A percentile compares a stretch with the other conserved stretches of the same genome.
phyloP scores from a whole-genome alignment of 2,329 filamentous ascomycete genomes.

The Fusarium neocosmosporiellum region DNA sequence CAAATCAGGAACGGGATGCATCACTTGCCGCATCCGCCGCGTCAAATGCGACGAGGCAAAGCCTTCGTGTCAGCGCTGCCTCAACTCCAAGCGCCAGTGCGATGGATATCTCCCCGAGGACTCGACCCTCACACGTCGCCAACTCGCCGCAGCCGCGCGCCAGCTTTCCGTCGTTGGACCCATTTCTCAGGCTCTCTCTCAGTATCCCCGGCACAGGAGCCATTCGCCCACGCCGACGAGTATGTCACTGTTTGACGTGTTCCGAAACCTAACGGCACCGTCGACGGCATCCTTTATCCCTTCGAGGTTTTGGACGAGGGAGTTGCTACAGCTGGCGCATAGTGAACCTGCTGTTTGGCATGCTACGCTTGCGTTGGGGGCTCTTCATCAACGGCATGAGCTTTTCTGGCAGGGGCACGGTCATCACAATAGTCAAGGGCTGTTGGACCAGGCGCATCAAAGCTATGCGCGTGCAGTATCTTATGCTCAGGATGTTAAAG shows the following conservation, averaged over 20 bases:
- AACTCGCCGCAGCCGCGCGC: conserved; percentile 44
- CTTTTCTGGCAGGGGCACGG: conserved; percentile 23
- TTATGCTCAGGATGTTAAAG: conserved; percentile 41
- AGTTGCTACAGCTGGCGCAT: conserved; percentile 49
- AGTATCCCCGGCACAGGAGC: conserved; percentile 27
- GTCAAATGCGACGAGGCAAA: conserved; percentile 51
- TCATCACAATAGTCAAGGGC: conserved; percentile 2
- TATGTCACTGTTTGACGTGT: conserved; percentile 49
- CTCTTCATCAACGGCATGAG: conserved; percentile 46
- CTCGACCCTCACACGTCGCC: conserved; percentile 45
- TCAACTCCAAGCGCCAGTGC: conserved; percentile 44
- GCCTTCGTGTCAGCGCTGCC: conserved; percentile 45
- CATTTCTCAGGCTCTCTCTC: conserved; percentile 37
- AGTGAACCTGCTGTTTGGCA: conserved; percentile 51
- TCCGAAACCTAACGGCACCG: conserved; percentile 46
- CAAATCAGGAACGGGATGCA: conserved; percentile 40
- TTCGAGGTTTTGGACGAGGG: conserved; percentile 48
- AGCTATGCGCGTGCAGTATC: conserved; percentile 46
- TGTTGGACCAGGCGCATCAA: conserved; percentile 36
- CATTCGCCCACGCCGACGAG: conserved; percentile 21
- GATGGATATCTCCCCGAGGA: conserved; percentile 47
- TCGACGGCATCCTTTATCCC: conserved; percentile 44
- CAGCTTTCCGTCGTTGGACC: conserved; percentile 46
- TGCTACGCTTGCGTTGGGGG: conserved; percentile 49
- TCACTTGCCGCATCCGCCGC: conserved; percentile 48